Conservation (phyloP, 805 yeast genomes). For the Lachancea kluyveri region DNA sequence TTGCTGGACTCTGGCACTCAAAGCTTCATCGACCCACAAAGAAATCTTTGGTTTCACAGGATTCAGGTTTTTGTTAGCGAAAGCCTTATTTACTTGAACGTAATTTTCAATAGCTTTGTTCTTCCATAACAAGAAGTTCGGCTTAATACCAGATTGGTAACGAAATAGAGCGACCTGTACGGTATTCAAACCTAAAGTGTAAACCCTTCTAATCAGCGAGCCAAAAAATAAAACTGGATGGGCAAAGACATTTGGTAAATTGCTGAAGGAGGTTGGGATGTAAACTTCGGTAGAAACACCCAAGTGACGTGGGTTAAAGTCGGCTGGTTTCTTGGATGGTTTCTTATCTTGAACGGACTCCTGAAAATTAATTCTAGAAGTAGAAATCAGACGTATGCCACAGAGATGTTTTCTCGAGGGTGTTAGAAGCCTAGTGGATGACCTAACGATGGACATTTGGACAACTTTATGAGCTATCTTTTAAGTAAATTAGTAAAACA, state of each 20-base stretch:
- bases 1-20: conserved; percentile 43
- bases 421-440: too few relatives aligned
- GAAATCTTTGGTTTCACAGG: conserved; percentile 42
- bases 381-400: too few relatives aligned
- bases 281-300: conserved; percentile 40
- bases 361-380: conserved; percentile 1
- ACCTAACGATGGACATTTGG: too few relatives aligned
- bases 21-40: conserved; percentile 58
- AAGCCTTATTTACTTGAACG: conserved; percentile 73
- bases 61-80: conserved; percentile 54
- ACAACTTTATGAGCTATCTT: too few relatives aligned
- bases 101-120: conserved; percentile 75
- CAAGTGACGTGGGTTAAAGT: conserved; percentile 35
- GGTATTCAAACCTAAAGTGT: conserved; percentile 62
- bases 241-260: conserved; percentile 37
- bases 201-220: conserved; percentile 52
- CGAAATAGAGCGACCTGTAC: conserved; percentile 61
- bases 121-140: conserved; percentile 72
- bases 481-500: too few relatives aligned
- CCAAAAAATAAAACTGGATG: conserved; percentile 39
- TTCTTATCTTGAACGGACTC: background rate
- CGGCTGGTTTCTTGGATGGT: conserved; percentile 8
- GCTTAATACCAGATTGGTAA: conserved; percentile 60
- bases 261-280: conserved; percentile 44
- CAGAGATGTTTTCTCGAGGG: too few relatives aligned